Evolutionary conservation across 169 alveolate genomes (phyloP), one percentile per base, ranked within the genome.

Genomic region (Amoebophrya sp.): DNA sequence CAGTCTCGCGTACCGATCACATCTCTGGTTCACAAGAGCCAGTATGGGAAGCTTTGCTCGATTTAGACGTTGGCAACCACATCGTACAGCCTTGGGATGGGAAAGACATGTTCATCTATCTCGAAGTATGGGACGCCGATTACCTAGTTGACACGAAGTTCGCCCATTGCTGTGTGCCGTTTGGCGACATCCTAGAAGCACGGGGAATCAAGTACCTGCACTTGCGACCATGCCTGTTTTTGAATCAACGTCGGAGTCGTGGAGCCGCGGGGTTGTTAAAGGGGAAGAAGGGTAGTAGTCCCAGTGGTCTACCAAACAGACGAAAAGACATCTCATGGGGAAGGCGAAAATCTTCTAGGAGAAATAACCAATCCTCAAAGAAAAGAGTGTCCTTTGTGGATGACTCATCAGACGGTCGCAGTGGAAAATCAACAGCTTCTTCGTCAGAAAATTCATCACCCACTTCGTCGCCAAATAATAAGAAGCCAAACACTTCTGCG

Each of bases 71-170:
- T 1, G 83, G 83, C 12, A 65, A 65, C 33, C 83, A 65, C 83
- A 65, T 65, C 83, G 83, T 65, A 36, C 83, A 65, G 83, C 83
- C 83, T 29, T 65, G 83, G 83, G 83, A 65, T 18, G 83, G 83
- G 2, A 36, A 6, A 36, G 83, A 65, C 26, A 65, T 65, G 83
- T 12, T 12, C 33, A 36, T 65, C 39, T 65, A 65, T 36, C 3
- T 65, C 2, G 83, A 65, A 18, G 18, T 1, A 0, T 65, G 83
- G 83, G 83, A 65, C 83, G 33, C 36, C 83, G 83, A 65, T 36
- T 65, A 65, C 83, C 39, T 65, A 6, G 33, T 65, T 6, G 83
- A 65, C 26, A 6, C 18, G 33, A 65, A 65, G 26, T 65, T 65
- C 83, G 83, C 83, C 39, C 83, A 65, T 18, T 65, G 83, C 33